Conservation (phyloP, 352 stramenopile species). For the Pythium sp. region DNA sequence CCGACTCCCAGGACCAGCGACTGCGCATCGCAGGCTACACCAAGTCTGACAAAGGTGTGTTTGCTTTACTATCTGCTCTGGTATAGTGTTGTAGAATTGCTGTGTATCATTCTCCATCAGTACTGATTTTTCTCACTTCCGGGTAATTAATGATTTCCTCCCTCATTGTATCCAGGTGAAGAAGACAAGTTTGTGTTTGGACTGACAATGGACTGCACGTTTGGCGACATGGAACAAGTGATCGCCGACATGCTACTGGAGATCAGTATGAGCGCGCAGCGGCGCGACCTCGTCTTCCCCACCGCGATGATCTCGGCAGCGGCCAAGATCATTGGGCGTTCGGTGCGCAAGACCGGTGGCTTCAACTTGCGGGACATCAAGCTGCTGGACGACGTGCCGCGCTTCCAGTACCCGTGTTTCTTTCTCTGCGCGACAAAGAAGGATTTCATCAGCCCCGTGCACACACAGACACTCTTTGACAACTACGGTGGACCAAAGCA, state of each 20-base stretch:
- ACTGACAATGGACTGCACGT: slow-evolving; percentile 57
- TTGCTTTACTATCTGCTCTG: neutral
- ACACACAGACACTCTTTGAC: slow-evolving; percentile 50
- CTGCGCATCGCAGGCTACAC: slow-evolving; percentile 31
- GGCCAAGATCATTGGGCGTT: slow-evolving; percentile 66
- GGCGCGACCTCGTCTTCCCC: slow-evolving; percentile 62
- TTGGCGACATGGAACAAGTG: slow-evolving; percentile 75
- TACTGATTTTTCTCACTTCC: neutral
- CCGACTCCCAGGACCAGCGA: slow-evolving; percentile 11
- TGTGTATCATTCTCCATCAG: neutral
- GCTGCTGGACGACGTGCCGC: slow-evolving; percentile 39
- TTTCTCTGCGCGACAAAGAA: slow-evolving; percentile 72
- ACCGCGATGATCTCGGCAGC: slow-evolving; percentile 60
- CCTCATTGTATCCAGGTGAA: neutral
- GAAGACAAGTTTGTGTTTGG: slow-evolving; percentile 58
- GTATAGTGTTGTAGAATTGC: neutral
- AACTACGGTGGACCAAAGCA: slow-evolving; percentile 60
- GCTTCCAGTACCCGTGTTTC: slow-evolving; percentile 49
- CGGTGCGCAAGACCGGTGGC: slow-evolving; percentile 57
- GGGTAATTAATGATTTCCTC: neutral
- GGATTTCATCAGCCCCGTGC: slow-evolving; percentile 68
- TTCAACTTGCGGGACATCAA: slow-evolving; percentile 55
- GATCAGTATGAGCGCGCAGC: slow-evolving; percentile 68
- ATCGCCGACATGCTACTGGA: slow-evolving; percentile 72
- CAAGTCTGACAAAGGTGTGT: slow-evolving; percentile 13